Conservation (phyloP, 331 rosid species). For the Pyrus hybrid region DNA sequence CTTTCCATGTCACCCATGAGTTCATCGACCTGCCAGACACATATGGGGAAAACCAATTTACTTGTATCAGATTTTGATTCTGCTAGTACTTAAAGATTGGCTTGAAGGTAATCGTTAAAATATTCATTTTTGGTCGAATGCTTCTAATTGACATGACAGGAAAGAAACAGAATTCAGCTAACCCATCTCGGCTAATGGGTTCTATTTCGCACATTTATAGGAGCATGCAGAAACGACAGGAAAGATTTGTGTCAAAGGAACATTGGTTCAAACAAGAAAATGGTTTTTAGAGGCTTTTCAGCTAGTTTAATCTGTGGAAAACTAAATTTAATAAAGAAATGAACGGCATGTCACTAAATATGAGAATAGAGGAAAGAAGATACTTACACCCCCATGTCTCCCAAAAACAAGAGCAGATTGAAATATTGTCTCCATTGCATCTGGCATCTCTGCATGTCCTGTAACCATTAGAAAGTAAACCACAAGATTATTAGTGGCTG, state of each 20-base stretch:
- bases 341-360: background rate
- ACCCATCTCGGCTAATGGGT: too few species aligned
- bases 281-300: background rate
- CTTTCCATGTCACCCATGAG: conserved; percentile 76
- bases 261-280: background rate
- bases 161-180: too few species aligned
- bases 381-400: conserved; percentile 83
- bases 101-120: background rate
- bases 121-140: too few species aligned
- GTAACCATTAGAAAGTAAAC: conserved; percentile 26
- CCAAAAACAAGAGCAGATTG: conserved; percentile 94
- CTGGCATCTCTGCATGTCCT: conserved; percentile 94
- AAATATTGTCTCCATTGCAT: conserved; percentile 96
- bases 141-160: too few species aligned
- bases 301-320: background rate
- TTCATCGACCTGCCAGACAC: conserved; percentile 65
- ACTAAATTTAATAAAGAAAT: background rate
- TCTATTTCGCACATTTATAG: too few species aligned
- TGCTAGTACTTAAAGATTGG: background rate
- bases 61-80: background rate
- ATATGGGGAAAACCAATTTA: background rate
- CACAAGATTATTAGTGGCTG: background rate
- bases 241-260: too few species aligned
- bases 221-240: too few species aligned
- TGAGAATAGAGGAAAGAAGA: conserved; percentile 15